Evolutionary conservation across 2,329 filamentous ascomycete species (phyloP).

Genomic region (Aspergillus fructus): DNA sequence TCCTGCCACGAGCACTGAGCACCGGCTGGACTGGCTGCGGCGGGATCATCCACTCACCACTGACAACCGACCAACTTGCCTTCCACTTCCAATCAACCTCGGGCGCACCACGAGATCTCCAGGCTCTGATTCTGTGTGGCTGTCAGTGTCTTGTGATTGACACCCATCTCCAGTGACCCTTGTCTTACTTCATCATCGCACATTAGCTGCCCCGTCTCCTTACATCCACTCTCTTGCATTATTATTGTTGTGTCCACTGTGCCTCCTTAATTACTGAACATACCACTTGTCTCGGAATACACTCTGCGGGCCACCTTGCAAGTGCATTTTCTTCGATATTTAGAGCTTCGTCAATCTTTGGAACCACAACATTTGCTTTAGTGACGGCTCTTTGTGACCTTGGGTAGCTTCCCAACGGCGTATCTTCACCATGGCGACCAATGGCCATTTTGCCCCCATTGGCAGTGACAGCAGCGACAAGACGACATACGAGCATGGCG

Average conservation of each 20-base stretch:
- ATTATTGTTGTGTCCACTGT: slow-evolving; percentile 2
- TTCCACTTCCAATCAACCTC: slow-evolving; percentile 8
- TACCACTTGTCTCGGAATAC: neutral
- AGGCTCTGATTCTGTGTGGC: neutral
- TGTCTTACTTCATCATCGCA: slow-evolving; percentile 12
- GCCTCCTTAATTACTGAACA: slow-evolving; percentile 2
- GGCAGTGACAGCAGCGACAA: slow-evolving; percentile 39
- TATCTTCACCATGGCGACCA: slow-evolving; percentile 38
- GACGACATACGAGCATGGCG: slow-evolving; percentile 75
- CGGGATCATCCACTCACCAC: slow-evolving; percentile 3
- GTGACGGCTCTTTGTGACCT: neutral
- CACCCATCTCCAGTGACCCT: slow-evolving; percentile 7
- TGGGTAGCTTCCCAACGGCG: slow-evolving; percentile 9
- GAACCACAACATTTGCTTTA: neutral
- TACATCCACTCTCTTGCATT: slow-evolving; percentile 7
- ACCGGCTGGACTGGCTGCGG: neutral
- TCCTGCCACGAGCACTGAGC: neutral
- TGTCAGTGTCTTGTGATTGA: slow-evolving; percentile 15
- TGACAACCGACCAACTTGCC: slow-evolving; percentile 13
- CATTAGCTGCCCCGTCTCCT: slow-evolving; percentile 7
- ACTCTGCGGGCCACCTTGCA: neutral
- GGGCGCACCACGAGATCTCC: slow-evolving; percentile 7
- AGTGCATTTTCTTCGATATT: neutral
- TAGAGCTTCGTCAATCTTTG: neutral
- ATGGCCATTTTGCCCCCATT: slow-evolving; percentile 47